Evolutionary conservation across 495 filamentous ascomycete genomes (phyloP).

Genomic region (Xylaria sp.): DNA sequence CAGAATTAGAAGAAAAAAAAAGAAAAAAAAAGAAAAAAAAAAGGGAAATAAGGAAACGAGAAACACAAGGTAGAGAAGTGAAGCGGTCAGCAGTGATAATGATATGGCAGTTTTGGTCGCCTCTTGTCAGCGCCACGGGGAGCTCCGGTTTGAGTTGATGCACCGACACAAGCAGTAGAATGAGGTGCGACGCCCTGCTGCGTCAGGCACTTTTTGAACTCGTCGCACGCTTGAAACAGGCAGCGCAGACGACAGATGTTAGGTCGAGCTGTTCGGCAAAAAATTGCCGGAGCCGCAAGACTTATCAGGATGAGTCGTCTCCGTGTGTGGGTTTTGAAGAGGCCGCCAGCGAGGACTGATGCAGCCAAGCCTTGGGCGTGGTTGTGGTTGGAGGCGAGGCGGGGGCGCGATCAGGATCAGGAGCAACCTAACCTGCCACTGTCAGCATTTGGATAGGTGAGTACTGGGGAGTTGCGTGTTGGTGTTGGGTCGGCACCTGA

Average conservation of each 20-base stretch:
- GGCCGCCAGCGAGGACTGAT: constrained; percentile 22
- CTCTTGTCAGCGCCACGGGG: constrained; percentile 7
- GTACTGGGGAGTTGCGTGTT: background rate
- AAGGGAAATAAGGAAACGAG: background rate
- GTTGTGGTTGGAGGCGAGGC: constrained; percentile 5
- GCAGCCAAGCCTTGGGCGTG: constrained; percentile 25
- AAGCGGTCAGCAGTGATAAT: background rate
- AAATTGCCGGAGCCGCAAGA: constrained; percentile 12
- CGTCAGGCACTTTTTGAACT: constrained; percentile 2
- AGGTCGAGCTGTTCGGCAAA: constrained; percentile 9
- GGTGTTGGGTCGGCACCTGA: background rate
- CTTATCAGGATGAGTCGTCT: background rate
- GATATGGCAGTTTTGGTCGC: background rate
- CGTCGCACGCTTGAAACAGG: background rate
- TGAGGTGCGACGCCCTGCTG: background rate
- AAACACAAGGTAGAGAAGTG: background rate
- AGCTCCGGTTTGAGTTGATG: background rate
- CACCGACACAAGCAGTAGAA: background rate
- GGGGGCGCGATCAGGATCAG: constrained; percentile 13
- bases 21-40: too few species aligned
- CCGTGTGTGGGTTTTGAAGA: background rate
- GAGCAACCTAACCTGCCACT: too few species aligned
- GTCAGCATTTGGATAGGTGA: background rate
- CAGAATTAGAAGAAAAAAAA: background rate
- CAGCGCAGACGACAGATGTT: background rate